Evolutionary conservation across 495 filamentous ascomycete species (phyloP), one percentile per base, ranked within the genome.

Genomic region (Trichoderma reesei): DNA sequence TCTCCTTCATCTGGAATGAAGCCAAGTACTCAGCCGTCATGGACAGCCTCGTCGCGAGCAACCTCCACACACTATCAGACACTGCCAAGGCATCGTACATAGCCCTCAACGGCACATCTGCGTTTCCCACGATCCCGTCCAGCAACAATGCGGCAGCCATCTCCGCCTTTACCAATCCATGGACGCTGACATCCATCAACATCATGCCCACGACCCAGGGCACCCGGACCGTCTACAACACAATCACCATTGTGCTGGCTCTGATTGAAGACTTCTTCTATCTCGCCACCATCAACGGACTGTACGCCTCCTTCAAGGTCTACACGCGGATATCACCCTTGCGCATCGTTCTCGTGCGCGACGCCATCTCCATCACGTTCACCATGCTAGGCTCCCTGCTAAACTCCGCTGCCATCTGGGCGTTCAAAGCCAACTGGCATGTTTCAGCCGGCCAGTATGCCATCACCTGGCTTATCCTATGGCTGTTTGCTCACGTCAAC

Each of bases 261-360:
- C 67, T 83, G 16, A 79, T 83, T 65, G 80, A 82, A 61, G 76
- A 82, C 63, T 85, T 85, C 71, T 83, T 83, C 72, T 85, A 74
- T 66, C 70, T 85, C 2, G 73, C 70, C 41, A 74, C 70, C 13
- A 70, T 76, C 64, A 78, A 76, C 59, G 67, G 74, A 13, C 68
- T 84, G 2, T 78, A 76, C 62, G 67, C 41, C 5, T 68, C 75
- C 59, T 80, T 79, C 69, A 75, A 79, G 13, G 68, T 83, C 38
- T 81, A 79, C 67, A 61, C 68, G 8, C 65, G 65, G 8, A 54
- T 81, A 14, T 56, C 20, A 11, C 51, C 51, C 3, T 3, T 14
- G 18, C 51, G 51, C 10, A 56, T 56, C 20, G 34, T 56, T 13
- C 20, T 56, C 26, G 51, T 56, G 9, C 51, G 51, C 31, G 51